These are phyloP conservation scores for Penicillium digitatum DNA, from an alignment of 2,329 filamentous ascomycete species.

Conservation along the genomic window DNA sequence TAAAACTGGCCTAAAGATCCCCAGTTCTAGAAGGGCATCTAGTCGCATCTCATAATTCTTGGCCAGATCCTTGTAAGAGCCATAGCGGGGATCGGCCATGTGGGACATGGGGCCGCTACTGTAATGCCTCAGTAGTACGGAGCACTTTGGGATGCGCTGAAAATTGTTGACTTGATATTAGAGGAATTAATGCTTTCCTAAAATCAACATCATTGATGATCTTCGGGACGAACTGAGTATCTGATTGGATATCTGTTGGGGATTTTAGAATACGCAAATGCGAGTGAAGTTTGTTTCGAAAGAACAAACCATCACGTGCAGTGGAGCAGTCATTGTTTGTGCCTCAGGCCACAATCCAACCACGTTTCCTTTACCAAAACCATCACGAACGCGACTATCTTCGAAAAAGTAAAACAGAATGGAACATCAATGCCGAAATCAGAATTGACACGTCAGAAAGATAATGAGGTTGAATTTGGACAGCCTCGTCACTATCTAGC, in stretches of 20 bases:
- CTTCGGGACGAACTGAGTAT: neutral
- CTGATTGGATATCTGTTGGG: neutral
- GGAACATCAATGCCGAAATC: neutral
- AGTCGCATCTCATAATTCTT: slow-evolving; percentile 23
- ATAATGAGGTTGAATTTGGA: neutral
- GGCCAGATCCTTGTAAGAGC: slow-evolving; percentile 29
- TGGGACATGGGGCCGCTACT: neutral
- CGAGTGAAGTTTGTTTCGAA: neutral
- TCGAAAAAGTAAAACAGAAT: neutral
- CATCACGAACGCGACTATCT: neutral
- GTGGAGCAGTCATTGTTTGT: neutral
- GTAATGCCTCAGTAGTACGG: neutral
- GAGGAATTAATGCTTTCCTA: neutral
- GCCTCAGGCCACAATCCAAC: neutral
- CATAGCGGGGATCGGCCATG: slow-evolving; percentile 28
- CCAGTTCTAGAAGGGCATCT: slow-evolving; percentile 25
- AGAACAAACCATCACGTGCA: neutral
- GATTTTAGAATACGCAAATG: neutral
- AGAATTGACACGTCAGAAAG: neutral
- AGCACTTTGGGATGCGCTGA: neutral
- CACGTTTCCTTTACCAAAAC: neutral
- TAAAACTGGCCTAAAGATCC: slow-evolving; percentile 33
- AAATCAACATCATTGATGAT: neutral
- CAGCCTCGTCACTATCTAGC: neutral
- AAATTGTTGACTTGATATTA: neutral